Evolutionary conservation across 2,329 filamentous ascomycete genomes (phyloP), one percentile per base, ranked within the genome.

Genomic region (Aspergillus tamarii): DNA sequence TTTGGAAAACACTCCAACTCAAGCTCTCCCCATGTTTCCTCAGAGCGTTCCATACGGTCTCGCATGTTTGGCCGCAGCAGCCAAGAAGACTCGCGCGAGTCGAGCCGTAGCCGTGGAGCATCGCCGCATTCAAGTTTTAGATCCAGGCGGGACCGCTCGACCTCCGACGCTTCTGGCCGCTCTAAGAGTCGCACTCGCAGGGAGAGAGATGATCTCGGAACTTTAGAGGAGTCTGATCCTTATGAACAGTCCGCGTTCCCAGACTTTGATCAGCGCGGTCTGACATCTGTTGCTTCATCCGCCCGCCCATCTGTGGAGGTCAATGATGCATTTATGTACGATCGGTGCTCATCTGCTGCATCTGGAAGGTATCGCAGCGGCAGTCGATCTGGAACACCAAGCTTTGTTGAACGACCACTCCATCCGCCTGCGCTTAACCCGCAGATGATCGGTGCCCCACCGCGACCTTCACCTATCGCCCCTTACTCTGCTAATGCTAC

Each of bases 201-300:
- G 32, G 84, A 87, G 41, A 83, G 83, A 34, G 85, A 87, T 59
- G 85, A 87, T 67, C 71, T 85, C 3, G 81, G 82, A 64, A 80
- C 83, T n/a, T 81, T 85, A 73, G 74, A 78, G 3, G 83, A 85
- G 71, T 80, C 80, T 14, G 70, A 69, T 48, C 71, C 68, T 21
- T 73, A 75, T 36, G 69, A 71, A 2, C 73, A 69, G 21, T 70
- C 70, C 48, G 67, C 68, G 12, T 62, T 60, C 21, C 72, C 74
- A 5, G 73, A 74, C 23, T 67, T 67, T 53, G 70, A 73, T 48
- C 67, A 67, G 19, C 70, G 70, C n/a, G 61, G 68, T 28, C 66
- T 67, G 26, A 52, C 62, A 23, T 77, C 77, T 12, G 66, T 74
- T 19, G 66, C 76, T n/a, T 71, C 73, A 11, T 78, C 78, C 19